Conservation (phyloP, 345 rosid species). For the Eucalyptus tenuipes region DNA sequence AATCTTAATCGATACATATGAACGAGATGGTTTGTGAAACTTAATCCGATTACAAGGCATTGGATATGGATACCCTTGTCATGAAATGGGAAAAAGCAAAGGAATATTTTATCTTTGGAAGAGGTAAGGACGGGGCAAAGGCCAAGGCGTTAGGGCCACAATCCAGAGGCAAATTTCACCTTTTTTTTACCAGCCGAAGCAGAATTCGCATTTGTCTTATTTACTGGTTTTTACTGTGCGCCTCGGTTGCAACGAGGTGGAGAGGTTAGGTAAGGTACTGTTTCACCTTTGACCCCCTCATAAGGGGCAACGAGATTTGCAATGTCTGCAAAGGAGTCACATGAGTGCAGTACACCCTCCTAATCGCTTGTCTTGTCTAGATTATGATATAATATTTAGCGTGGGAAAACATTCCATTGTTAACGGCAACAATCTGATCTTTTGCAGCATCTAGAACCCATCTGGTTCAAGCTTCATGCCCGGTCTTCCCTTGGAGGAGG, state of each 20-base stretch:
- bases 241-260: not conserved
- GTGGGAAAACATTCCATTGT: not conserved
- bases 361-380: not conserved
- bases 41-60: not conserved
- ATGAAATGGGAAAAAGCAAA: not conserved
- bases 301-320: not conserved
- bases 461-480: not conserved
- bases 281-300: not conserved
- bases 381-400: not conserved
- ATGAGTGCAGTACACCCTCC: not conserved
- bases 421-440: not conserved
- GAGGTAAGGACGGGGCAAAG: not conserved
- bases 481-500: not conserved
- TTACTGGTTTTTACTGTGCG: not conserved
- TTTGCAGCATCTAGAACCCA: not conserved
- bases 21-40: not conserved
- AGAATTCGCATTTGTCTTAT: not conserved
- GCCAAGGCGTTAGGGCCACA: not conserved
- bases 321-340: not conserved
- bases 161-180: not conserved
- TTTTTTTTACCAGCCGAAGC: not conserved
- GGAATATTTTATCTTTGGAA: not conserved
- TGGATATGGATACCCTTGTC: not conserved
- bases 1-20: not conserved
- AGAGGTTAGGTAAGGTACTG: not conserved